These are phyloP conservation scores for Boletus insuetus DNA, from an alignment of 768 basidiomycete genomes.

Conservation along the genomic window DNA sequence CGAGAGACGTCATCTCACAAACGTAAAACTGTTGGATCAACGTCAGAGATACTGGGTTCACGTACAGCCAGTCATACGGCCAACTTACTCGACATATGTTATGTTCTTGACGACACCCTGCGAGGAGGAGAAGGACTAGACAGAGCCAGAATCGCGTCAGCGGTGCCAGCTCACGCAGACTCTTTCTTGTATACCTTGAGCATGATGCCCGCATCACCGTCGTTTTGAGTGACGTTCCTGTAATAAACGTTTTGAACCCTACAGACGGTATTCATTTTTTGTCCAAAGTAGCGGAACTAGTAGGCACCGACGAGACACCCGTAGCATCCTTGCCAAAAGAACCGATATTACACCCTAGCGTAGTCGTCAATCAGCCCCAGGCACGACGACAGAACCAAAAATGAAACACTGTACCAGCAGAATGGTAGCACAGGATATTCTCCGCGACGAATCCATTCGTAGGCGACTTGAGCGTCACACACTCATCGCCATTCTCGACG, in stretches of 20 bases:
- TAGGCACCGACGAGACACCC: slow-evolving; percentile 1
- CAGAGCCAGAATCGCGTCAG: not conserved
- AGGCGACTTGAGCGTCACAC: slow-evolving; percentile 34
- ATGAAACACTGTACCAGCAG: not conserved
- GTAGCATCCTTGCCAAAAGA: slow-evolving; percentile 2
- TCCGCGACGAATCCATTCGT: slow-evolving; percentile 19
- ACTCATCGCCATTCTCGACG: slow-evolving; percentile 34
- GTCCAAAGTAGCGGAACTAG: not conserved
- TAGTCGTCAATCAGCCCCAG: not conserved
- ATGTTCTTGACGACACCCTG: slow-evolving; percentile 8
- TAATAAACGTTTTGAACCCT: slow-evolving; percentile 12
- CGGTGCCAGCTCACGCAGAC: too few relatives aligned
- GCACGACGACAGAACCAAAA: not conserved
- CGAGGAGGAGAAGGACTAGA: slow-evolving; percentile 10
- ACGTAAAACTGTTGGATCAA: slow-evolving; percentile 1
- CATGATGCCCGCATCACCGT: not conserved
- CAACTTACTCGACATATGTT: slow-evolving; percentile 11
- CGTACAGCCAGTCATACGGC: not conserved
- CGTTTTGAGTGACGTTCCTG: slow-evolving; percentile 1
- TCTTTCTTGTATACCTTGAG: slow-evolving; percentile 6
- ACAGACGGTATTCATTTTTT: not conserved
- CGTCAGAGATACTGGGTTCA: not conserved
- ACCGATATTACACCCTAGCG: slow-evolving; percentile 14
- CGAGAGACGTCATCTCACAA: not conserved
- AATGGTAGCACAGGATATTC: slow-evolving; percentile 11